These are phyloP conservation scores for Chlorella ohadii DNA, from an alignment of 139 green algal species.

Conservation along the genomic window DNA sequence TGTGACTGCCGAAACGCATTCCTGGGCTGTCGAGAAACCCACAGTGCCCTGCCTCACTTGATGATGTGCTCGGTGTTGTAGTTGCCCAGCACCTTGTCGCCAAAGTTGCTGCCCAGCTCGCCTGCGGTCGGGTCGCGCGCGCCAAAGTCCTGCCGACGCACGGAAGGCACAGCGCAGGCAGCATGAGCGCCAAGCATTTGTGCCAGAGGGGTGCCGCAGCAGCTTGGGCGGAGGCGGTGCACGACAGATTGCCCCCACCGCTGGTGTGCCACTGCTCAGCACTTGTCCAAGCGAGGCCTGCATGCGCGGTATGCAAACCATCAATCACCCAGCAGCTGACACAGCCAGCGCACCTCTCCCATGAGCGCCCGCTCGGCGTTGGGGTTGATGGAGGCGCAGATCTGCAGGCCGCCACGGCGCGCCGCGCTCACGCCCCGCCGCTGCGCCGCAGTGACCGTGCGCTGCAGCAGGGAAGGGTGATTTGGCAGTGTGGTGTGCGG, in stretches of 20 bases:
- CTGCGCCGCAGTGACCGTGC: background rate
- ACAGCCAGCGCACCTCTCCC: slow-evolving; percentile 44
- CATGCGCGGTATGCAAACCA: no score
- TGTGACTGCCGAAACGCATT: no score
- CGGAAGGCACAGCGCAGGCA: background rate
- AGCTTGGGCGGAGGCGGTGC: no score
- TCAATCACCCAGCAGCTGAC: no score
- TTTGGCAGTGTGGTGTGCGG: background rate
- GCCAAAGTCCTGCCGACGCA: slow-evolving; percentile 77
- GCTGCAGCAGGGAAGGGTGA: background rate
- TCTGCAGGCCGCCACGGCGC: slow-evolving; percentile 24
- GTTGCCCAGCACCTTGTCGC: slow-evolving; percentile 86
- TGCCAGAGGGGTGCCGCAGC: no score
- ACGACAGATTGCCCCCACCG: no score
- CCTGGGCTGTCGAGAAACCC: no score
- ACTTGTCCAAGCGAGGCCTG: no score
- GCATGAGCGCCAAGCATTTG: background rate
- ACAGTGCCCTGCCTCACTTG: slow-evolving; percentile 48
- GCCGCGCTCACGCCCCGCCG: background rate
- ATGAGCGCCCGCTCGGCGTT: slow-evolving; percentile 35
- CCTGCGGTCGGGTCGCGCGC: slow-evolving; percentile 83
- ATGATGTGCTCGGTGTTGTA: slow-evolving; percentile 93
- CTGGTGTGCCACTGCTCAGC: no score
- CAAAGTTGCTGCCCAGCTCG: slow-evolving; percentile 89
- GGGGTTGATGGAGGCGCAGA: slow-evolving; percentile 26